Evolutionary conservation across 805 yeast genomes (phyloP).

Genomic region (Crinitomyces ghanaensis): DNA sequence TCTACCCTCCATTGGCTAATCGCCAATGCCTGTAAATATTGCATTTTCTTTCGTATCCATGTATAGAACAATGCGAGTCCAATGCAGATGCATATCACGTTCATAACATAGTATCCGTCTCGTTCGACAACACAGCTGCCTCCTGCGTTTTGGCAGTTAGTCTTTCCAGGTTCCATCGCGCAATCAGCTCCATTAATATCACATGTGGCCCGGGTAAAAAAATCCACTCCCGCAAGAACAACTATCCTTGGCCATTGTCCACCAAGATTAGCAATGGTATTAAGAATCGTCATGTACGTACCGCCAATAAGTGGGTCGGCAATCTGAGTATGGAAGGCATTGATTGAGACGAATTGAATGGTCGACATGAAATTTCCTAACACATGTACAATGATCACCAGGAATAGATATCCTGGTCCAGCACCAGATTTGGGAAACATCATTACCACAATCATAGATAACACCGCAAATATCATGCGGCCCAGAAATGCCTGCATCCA

Average conservation of each 20-base stretch:
- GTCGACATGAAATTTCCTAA: constrained; percentile 88
- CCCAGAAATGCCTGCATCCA: constrained; percentile 88
- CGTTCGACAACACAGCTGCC: constrained; percentile 44
- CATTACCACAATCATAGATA: constrained; percentile 65
- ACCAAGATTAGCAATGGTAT: constrained; percentile 85
- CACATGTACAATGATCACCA: constrained; percentile 72
- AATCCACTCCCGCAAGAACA: constrained; percentile 69
- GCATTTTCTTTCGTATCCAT: constrained; percentile 55
- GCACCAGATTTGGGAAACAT: constrained; percentile 54
- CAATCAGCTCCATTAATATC: constrained; percentile 23
- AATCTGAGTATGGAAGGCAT: constrained; percentile 89
- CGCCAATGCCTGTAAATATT: constrained; percentile 60
- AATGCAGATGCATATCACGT: constrained; percentile 52
- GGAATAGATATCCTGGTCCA: constrained; percentile 41
- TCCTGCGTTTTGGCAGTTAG: constrained; percentile 38
- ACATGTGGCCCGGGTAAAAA: constrained; percentile 59
- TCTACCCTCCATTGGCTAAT: constrained; percentile 63
- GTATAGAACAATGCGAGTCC: constrained; percentile 55
- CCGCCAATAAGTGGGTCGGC: constrained; percentile 97
- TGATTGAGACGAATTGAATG: constrained; percentile 85
- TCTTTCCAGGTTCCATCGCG: constrained; percentile 31
- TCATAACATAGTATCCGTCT: constrained; percentile 83
- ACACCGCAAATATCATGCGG: constrained; percentile 57
- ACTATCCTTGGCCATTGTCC: constrained; percentile 96
- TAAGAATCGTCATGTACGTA: constrained; percentile 92